Evolutionary conservation across 2,329 filamentous ascomycete genomes (phyloP).

Genomic region (Harringtonia lauricola): DNA sequence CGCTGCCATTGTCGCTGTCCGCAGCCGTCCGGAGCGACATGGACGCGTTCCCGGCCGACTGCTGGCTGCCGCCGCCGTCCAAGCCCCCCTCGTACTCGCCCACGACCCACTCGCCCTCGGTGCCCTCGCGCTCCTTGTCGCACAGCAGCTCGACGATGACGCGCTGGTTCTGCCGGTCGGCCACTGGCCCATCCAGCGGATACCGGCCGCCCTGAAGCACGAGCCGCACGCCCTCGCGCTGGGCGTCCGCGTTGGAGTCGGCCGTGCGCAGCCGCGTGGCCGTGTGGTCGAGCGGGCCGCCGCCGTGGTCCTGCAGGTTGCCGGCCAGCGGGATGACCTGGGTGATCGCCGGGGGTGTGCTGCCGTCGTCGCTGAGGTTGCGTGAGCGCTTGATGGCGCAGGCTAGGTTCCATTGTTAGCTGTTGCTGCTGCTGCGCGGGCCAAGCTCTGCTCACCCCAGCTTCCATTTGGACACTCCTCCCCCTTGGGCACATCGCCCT

Average conservation of each 20-base stretch:
- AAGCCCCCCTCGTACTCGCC: conserved; percentile 37
- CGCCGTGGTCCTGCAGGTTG: conserved; percentile 48
- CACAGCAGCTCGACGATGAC: conserved; percentile 82
- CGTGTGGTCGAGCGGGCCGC: conserved; percentile 51
- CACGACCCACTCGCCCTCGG: conserved; percentile 56
- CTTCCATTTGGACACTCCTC: conserved; percentile 60
- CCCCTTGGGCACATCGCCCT: conserved; percentile 39
- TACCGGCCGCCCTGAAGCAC: conserved; percentile 53
- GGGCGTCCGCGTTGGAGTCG: conserved; percentile 50
- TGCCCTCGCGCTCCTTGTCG: conserved; percentile 58
- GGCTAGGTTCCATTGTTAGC: conserved; percentile 32
- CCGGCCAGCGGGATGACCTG: conserved; percentile 66
- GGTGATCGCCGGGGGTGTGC: conserved; percentile 35
- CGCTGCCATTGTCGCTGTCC: conserved; percentile 21
- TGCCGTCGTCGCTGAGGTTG: conserved; percentile 27
- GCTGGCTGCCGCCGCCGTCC: conserved; percentile 21
- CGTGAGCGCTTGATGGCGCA: conserved; percentile 61
- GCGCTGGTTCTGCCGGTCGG: conserved; percentile 40
- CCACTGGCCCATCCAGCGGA: conserved; percentile 40
- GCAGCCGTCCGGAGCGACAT: no score
- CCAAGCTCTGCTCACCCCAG: conserved; percentile 53
- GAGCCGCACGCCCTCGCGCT: conserved; percentile 61
- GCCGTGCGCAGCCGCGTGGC: conserved; percentile 55
- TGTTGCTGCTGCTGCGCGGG: no score
- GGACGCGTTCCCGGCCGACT: conserved; percentile 13